Evolutionary conservation across 1,139 yeast species (phyloP).

Genomic region (Diutina siamensis): DNA sequence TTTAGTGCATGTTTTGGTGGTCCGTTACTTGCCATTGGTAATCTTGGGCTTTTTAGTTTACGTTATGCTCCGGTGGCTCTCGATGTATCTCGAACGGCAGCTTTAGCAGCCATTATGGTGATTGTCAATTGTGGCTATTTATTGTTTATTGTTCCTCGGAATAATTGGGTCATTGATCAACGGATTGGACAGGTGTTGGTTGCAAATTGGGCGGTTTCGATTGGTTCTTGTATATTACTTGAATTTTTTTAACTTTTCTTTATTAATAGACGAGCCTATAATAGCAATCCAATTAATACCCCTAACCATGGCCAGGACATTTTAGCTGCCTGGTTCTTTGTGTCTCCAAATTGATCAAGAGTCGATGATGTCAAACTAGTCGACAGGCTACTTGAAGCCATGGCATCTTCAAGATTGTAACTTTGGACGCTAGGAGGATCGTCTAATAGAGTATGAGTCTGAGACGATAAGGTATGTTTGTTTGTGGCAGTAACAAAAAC

Average conservation of each 20-base stretch:
- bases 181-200: not conserved
- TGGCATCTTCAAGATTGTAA: no score
- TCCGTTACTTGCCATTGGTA: conserved; percentile 37
- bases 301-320: no score
- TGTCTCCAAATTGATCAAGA: no score
- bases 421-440: no score
- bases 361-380: no score
- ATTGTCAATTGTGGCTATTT: not conserved
- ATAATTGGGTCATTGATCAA: not conserved
- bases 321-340: no score
- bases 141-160: not conserved
- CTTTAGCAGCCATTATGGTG: not conserved
- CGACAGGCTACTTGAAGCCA: no score
- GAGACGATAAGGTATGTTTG: no score
- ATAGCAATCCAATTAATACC: no score
- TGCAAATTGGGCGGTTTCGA: not conserved
- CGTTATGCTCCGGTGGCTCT: not conserved
- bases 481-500: no score
- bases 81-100: not conserved
- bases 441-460: no score
- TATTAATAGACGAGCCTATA: no score
- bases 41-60: not conserved
- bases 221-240: not conserved
- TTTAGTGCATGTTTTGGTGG: conserved; percentile 93
- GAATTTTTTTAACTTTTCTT: not conserved